These are phyloP conservation scores for Ceratobasidium sp. DNA, from an alignment of 1,284 basidiomycete genomes.

Conservation along the genomic window DNA sequence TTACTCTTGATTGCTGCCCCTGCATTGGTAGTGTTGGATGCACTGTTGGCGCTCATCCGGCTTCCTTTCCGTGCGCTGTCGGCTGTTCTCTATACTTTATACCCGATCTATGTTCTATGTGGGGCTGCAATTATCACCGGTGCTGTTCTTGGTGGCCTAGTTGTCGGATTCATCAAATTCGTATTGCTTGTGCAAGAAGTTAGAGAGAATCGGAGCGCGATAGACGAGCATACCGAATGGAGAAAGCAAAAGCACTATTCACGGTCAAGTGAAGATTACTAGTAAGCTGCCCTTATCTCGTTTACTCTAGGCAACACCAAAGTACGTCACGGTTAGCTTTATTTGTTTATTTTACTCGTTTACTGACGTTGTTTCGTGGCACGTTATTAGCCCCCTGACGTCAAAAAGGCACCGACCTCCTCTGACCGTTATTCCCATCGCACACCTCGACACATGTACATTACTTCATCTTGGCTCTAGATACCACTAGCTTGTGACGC, in stretches of 20 bases:
- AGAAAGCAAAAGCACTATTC: conserved; percentile 1
- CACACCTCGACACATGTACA: neutral
- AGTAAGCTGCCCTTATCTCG: neutral
- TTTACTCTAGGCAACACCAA: neutral
- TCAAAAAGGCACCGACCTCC: no score
- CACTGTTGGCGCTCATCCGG: neutral
- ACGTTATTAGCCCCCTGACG: neutral
- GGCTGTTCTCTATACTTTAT: conserved; percentile 24
- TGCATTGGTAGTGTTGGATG: conserved; percentile 11
- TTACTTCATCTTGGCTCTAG: no score
- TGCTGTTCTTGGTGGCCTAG: conserved; percentile 10
- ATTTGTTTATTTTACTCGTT: neutral
- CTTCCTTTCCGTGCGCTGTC: conserved; percentile 21
- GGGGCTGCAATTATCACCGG: conserved; percentile 34
- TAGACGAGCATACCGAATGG: conserved; percentile 28
- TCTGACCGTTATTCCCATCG: no score
- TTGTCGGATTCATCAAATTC: conserved; percentile 34
- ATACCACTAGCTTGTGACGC: no score
- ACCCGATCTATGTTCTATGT: conserved; percentile 30
- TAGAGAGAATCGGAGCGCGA: conserved; percentile 17
- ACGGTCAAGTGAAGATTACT: neutral
- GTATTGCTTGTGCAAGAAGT: conserved; percentile 27
- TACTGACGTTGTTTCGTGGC: neutral
- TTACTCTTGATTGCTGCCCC: conserved; percentile 24
- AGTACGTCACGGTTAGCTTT: no score